These are phyloP conservation scores for Trichoderma sp. DNA, from an alignment of 2,329 filamentous ascomycete genomes.

Conservation along the genomic window DNA sequence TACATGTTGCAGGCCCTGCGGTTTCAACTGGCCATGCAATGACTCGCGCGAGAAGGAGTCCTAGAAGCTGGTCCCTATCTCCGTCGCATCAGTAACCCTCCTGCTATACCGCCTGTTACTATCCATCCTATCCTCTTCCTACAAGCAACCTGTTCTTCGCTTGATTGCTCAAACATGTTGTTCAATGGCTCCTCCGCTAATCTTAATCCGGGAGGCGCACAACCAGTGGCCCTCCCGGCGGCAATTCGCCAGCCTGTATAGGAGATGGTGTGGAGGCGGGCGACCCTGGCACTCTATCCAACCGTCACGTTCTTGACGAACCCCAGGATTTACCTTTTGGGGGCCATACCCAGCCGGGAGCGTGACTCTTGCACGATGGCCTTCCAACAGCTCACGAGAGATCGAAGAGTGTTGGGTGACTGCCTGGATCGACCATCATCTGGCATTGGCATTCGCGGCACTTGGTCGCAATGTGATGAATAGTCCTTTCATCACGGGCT, in stretches of 20 bases:
- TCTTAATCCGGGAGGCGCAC: conserved; percentile 23
- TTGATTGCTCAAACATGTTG: not conserved
- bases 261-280: conserved; percentile 17
- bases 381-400: conserved; percentile 10
- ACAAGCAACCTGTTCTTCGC: too few relatives aligned
- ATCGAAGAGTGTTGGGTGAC: not conserved
- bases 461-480: not conserved
- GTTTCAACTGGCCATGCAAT: not conserved
- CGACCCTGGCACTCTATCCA: not conserved
- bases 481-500: conserved; percentile 23
- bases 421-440: conserved; percentile 22
- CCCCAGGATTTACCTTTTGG: conserved; percentile 8
- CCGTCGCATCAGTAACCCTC: too few relatives aligned
- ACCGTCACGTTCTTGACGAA: conserved; percentile 16
- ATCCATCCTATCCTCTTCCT: too few relatives aligned
- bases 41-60: conserved; percentile 6
- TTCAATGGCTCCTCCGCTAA: conserved; percentile 4
- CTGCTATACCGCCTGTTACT: too few relatives aligned
- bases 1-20: too few relatives aligned
- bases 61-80: not conserved
- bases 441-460: conserved; percentile 14
- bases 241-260: conserved; percentile 7
- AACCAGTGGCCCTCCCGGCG: conserved; percentile 9
- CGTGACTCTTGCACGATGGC: conserved; percentile 23
- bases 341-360: not conserved